Base-by-base conservation (phyloP, 2,329 filamentous ascomycete species). In the Fusarium citri region DNA sequence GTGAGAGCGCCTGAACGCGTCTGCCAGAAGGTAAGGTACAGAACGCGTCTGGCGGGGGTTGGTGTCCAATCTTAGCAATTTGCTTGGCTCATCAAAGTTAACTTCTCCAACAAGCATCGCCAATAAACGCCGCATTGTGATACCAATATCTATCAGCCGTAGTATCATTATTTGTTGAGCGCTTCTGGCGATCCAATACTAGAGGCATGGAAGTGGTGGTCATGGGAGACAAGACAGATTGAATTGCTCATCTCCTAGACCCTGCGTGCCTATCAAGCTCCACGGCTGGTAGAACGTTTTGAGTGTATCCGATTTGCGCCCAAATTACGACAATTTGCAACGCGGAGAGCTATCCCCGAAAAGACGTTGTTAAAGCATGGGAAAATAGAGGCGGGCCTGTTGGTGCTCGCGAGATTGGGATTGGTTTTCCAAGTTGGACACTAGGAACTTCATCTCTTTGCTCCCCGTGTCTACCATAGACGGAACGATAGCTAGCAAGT, bases 281-380 rank as follows among this genome's bases (percentile, higher is more conserved):
- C 50, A 48, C 56, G 43, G 50, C 49, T 57, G 58, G 67, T 34
- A 57, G 42, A 28, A 49, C 42, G 49, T 59, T 45, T 34, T 54
- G 59, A 34, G 48, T 37, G 54, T 26, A 37, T 43, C 28, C 41
- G 18, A 55, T 59, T 47, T 56, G 30, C 37, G 57, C 56, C 51
- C 55, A 71, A 69, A 71, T 71, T 71, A 40, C 63, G 53, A 69
- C 60, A 71, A 71, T 68, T 71, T 71, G 37, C 43, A 60, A 31
- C 28, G 42, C 54, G 55, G 63, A 66, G 57, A 64, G 46, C 54
- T 55, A 68, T 57, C 50, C 64, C 64, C 54, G 41, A 71, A 71
- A 64, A 56, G 58, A 65, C 57, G 41, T 40, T 43, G 46, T 53
- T 45, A 54, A 58, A 71, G 68, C 66, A 58, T 42, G 26, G 59